A percentile compares a stretch with the other conserved stretches of the same genome.
Conservation (phyloP, 129 eudicot species). For the Chrysanthemum lavandulifolium region DNA sequence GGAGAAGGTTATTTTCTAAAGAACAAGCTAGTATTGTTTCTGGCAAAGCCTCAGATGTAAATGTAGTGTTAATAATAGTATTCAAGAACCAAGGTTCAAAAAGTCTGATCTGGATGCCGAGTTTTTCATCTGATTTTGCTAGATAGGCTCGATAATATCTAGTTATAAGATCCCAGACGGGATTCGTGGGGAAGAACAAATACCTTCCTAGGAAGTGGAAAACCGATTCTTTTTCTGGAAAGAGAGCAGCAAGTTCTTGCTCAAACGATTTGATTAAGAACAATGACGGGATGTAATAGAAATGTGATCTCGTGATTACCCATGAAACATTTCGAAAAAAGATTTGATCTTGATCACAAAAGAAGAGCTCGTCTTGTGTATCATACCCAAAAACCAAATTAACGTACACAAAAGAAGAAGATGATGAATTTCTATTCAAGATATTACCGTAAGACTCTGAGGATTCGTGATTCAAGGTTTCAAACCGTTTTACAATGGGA, state of each 20-base stretch:
- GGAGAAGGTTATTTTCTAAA: not conserved
- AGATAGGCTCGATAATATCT: not conserved
- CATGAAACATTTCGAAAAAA: not conserved
- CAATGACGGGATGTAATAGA: not conserved
- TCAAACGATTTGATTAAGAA: not conserved
- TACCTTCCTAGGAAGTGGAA: constrained; percentile 1
- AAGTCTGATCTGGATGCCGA: not conserved
- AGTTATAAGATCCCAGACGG: constrained; percentile 12
- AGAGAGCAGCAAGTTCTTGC: not conserved
- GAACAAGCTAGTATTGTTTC: not conserved
- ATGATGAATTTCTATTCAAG: not conserved
- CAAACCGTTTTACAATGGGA: not conserved
- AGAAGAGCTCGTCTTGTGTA: not conserved
- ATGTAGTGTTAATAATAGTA: not conserved
- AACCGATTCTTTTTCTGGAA: not conserved
- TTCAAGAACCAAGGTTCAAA: not conserved
- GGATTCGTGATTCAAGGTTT: not conserved
- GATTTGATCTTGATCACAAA: constrained; percentile 7
- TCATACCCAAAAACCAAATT: not conserved
- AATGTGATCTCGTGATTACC: not conserved
- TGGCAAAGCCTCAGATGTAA: not conserved
- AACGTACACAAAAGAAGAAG: not conserved
- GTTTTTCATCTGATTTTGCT: constrained; percentile 7
- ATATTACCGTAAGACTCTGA: not conserved
- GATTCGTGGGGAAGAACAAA: constrained; percentile 1